These are phyloP conservation scores for Rhododendron molle DNA, from an alignment of 148 eudicot genomes.

Conservation along the genomic window DNA sequence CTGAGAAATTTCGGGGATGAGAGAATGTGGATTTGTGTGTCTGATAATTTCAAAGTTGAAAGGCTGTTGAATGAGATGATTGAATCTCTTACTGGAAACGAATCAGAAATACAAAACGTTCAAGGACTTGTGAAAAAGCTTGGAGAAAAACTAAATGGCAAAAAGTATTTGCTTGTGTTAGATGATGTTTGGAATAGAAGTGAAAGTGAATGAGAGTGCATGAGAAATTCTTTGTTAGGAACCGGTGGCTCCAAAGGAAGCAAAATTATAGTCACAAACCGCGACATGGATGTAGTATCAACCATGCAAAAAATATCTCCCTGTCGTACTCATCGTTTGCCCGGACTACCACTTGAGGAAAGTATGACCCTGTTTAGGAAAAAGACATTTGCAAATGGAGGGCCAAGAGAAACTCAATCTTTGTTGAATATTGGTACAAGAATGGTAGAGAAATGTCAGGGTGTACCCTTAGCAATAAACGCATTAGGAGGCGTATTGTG, in stretches of 20 bases:
- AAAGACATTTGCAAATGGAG: too few species aligned
- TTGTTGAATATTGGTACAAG: too few species aligned
- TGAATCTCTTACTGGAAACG: not conserved
- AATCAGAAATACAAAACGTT: not conserved
- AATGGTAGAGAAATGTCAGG: not conserved
- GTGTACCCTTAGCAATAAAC: conserved; percentile 13
- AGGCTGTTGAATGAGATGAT: not conserved
- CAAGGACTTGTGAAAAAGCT: not conserved
- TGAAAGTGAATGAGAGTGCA: not conserved
- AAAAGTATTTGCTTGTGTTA: not conserved
- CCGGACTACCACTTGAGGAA: too few species aligned
- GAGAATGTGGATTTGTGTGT: conserved; percentile 6
- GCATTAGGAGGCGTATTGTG: not conserved
- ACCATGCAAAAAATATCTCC: not conserved
- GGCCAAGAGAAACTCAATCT: too few species aligned
- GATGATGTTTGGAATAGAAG: not conserved
- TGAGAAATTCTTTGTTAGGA: not conserved
- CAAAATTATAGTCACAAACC: not conserved
- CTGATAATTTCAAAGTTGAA: not conserved
- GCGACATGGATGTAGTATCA: too few species aligned
- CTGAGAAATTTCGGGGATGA: too few species aligned
- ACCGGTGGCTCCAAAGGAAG: not conserved
- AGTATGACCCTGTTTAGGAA: too few species aligned
- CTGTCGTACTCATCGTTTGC: too few species aligned
- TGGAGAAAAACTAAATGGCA: not conserved